phyloP scores from a whole-genome alignment of 306 rosid species.

The Fragaria iinumae region DNA sequence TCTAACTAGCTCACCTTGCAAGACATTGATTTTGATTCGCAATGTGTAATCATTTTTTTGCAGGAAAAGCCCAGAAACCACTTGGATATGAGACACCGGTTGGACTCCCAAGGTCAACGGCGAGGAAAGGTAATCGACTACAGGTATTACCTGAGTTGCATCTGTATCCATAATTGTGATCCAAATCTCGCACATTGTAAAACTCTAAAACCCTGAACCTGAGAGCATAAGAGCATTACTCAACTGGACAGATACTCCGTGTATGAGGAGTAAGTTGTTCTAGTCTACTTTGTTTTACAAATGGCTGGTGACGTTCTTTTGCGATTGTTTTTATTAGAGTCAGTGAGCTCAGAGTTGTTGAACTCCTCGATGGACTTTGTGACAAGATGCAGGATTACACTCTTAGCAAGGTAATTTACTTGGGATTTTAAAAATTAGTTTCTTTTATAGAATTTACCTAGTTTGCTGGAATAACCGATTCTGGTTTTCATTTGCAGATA shows the following conservation, averaged over 20 bases:
- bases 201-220: not conserved
- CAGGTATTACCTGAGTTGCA: slow-evolving; percentile 48
- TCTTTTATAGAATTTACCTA: not conserved
- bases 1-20: not conserved
- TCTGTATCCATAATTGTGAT: not conserved
- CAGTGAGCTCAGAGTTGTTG: slow-evolving; percentile 87
- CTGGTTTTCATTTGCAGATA: slow-evolving; percentile 43
- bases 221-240: not conserved
- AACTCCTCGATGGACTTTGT: slow-evolving; percentile 91
- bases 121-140: slow-evolving; percentile 88
- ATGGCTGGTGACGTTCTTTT: slow-evolving; percentile 10
- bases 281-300: not conserved
- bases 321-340: slow-evolving; percentile 45
- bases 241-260: no score
- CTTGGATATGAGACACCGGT: slow-evolving; percentile 98
- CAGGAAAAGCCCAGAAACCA: slow-evolving; percentile 97
- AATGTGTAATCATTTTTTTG: not conserved
- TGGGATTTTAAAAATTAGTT: not conserved
- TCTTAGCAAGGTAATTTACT: slow-evolving; percentile 48
- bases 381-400: slow-evolving; percentile 97
- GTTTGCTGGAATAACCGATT: slow-evolving; percentile 5
- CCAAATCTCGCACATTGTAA: not conserved
- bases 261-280: no score
- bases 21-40: not conserved
- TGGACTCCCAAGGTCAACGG: slow-evolving; percentile 92